A percentile compares a stretch with the other conserved stretches of the same genome.
Evolutionary conservation across 2,329 filamentous ascomycete genomes (phyloP).

Genomic region (Tolypocladium amazonense): DNA sequence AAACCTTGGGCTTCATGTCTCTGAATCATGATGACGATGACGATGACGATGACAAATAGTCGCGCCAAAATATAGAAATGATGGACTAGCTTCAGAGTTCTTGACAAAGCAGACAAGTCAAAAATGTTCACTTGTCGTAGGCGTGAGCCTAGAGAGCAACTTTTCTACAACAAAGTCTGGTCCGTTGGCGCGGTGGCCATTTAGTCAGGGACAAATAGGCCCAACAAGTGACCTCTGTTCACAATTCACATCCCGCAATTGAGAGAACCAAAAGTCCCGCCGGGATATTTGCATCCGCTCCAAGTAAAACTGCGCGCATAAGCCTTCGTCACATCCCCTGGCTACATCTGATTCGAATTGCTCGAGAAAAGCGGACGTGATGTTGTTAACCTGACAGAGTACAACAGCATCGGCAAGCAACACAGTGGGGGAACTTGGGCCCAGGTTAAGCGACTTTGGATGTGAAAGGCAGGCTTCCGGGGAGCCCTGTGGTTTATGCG

Average conservation of each 20-base stretch:
- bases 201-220: neutral
- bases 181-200: neutral
- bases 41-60: neutral
- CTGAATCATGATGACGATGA: neutral
- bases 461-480: neutral
- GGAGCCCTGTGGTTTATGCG: neutral
- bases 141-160: neutral
- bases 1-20: neutral
- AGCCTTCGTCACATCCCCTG: constrained; percentile 8
- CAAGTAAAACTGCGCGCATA: constrained; percentile 19
- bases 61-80: neutral
- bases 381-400: constrained; percentile 13
- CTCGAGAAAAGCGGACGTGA: constrained; percentile 16
- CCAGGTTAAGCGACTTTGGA: neutral
- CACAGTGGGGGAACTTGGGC: constrained; percentile 4
- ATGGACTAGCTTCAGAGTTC: neutral
- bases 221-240: neutral
- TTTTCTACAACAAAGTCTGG: neutral
- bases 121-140: too few relatives aligned
- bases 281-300: constrained; percentile 14
- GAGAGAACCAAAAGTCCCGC: constrained; percentile 18
- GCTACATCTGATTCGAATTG: constrained; percentile 21
- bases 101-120: neutral
- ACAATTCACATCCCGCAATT: constrained; percentile 5
- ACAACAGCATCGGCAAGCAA: constrained; percentile 13